These are phyloP conservation scores for Strobilomyces echinocephalus DNA, from an alignment of 768 basidiomycete species.

Conservation along the genomic window DNA sequence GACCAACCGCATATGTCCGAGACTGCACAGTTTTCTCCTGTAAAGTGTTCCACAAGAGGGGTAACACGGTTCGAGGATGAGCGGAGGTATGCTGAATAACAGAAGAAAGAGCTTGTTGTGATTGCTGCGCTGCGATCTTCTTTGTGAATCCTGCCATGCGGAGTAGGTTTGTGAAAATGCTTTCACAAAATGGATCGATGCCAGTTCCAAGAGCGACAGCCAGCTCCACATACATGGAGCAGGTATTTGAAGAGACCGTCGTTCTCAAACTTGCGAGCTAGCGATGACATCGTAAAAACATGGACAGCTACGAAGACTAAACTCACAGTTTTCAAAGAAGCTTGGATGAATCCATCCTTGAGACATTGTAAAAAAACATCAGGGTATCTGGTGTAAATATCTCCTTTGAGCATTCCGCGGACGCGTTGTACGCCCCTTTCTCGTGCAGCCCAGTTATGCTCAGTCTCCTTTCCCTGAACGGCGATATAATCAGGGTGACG, in stretches of 20 bases:
- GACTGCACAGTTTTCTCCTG: constrained; percentile 81
- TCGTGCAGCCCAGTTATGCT: constrained; percentile 89
- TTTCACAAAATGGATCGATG: constrained; percentile 79
- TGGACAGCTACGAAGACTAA: background rate
- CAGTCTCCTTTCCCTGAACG: constrained; percentile 88
- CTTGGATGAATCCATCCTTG: constrained; percentile 75
- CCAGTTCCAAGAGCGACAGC: constrained; percentile 56
- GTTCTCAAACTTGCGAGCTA: constrained; percentile 88
- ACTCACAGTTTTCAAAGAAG: constrained; percentile 79
- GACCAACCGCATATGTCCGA: constrained; percentile 59
- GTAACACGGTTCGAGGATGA: constrained; percentile 63
- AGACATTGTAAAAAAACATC: constrained; percentile 73
- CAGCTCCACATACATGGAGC: constrained; percentile 72
- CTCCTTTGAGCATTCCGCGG: constrained; percentile 86
- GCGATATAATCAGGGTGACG: background rate
- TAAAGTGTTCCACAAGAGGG: constrained; percentile 61
- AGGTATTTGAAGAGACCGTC: constrained; percentile 78
- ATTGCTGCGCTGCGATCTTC: constrained; percentile 82
- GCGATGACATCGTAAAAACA: constrained; percentile 1
- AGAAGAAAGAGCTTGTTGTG: constrained; percentile 66
- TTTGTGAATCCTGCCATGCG: constrained; percentile 90
- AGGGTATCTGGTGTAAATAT: constrained; percentile 65
- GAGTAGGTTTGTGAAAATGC: constrained; percentile 68
- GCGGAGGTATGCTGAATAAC: constrained; percentile 67
- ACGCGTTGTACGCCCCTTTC: constrained; percentile 75